Conservation (phyloP, 257 asterid genomes). For the Parsonsia alboflavescens region DNA sequence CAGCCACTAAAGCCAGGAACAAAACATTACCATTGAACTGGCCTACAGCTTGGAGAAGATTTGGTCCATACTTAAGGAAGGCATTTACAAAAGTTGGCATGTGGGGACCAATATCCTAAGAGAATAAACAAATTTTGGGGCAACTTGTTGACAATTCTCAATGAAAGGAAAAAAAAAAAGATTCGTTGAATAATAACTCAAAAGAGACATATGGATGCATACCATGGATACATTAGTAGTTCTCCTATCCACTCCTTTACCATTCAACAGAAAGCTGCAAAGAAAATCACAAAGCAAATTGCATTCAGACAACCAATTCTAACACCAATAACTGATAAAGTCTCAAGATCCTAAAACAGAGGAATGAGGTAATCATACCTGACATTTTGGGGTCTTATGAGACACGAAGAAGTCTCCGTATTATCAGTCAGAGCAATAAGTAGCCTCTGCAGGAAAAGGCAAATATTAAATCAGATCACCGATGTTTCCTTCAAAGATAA, state of each 20-base stretch:
- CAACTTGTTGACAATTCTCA: neutral
- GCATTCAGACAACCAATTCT: neutral
- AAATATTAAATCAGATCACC: slow-evolving; percentile 15
- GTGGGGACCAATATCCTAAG: slow-evolving; percentile 84
- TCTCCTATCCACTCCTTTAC: slow-evolving; percentile 74
- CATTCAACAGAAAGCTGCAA: slow-evolving; percentile 88
- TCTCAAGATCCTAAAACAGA: neutral
- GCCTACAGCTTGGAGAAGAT: slow-evolving; percentile 92
- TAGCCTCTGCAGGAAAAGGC: slow-evolving; percentile 59
- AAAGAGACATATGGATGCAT: slow-evolving; percentile 22
- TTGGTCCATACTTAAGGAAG: slow-evolving; percentile 71
- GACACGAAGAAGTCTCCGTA: slow-evolving; percentile 71
- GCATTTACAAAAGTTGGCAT: slow-evolving; percentile 58
- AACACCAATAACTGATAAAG: neutral
- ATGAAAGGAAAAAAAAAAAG: neutral
- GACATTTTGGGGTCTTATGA: slow-evolving; percentile 69
- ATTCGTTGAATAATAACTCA: neutral
- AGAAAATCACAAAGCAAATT: slow-evolving; percentile 17
- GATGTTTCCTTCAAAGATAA: neutral
- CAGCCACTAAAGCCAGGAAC: slow-evolving; percentile 11
- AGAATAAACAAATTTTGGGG: slow-evolving; percentile 16
- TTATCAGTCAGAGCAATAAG: slow-evolving; percentile 65
- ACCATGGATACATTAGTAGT: slow-evolving; percentile 51
- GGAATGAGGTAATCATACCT: slow-evolving; percentile 40
- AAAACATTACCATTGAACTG: slow-evolving; percentile 63